phyloP scores from a whole-genome alignment of 768 basidiomycete genomes.

The Lentinula sp. region DNA sequence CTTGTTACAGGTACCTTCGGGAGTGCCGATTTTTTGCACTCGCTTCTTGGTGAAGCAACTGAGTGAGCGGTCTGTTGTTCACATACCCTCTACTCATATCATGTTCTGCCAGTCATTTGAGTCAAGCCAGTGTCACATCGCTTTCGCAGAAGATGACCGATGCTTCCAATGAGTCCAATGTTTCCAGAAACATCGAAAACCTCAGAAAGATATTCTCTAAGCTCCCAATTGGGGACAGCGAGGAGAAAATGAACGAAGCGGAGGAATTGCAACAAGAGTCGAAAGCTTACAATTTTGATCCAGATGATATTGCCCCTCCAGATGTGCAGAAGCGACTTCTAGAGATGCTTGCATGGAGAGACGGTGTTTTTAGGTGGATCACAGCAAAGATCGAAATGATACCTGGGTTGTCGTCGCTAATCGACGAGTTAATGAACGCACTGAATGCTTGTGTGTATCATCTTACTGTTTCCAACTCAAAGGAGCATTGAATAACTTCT shows the following conservation, averaged over 20 bases:
- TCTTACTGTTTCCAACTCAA: background rate
- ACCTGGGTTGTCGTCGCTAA: constrained; percentile 49
- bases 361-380: constrained; percentile 48
- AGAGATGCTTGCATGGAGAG: constrained; percentile 58
- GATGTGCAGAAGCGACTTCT: constrained; percentile 55
- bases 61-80: constrained; percentile 34
- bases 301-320: constrained; percentile 55
- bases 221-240: constrained; percentile 45
- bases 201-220: constrained; percentile 43
- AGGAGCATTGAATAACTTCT: constrained; percentile 1
- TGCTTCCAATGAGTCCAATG: constrained; percentile 27
- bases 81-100: background rate
- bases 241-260: constrained; percentile 46
- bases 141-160: constrained; percentile 45
- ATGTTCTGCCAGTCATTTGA: constrained; percentile 36
- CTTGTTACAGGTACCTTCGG: constrained; percentile 68
- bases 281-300: constrained; percentile 59
- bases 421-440: constrained; percentile 59
- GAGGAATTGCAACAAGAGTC: constrained; percentile 49
- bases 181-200: constrained; percentile 23
- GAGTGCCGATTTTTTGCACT: constrained; percentile 62
- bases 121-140: constrained; percentile 57
- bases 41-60: constrained; percentile 58
- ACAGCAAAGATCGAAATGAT: constrained; percentile 57
- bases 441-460: constrained; percentile 55